These are phyloP conservation scores for Mucor velutinosus DNA, from an alignment of 371 early-diverging fungal species.

Conservation along the genomic window DNA sequence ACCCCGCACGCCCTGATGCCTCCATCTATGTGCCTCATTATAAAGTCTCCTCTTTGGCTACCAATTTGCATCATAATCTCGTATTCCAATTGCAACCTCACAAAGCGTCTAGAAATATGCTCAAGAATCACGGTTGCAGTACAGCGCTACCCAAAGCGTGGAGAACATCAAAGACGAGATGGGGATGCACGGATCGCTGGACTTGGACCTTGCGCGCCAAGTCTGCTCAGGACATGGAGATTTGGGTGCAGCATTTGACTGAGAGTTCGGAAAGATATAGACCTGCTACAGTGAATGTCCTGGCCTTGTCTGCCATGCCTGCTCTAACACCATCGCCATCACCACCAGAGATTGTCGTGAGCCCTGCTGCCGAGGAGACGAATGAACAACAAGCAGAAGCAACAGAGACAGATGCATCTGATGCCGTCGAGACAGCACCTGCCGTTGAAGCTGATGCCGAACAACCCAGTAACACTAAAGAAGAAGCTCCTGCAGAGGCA, in stretches of 20 bases:
- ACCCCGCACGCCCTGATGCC: slow-evolving; percentile 31
- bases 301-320: background rate
- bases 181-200: slow-evolving; percentile 9
- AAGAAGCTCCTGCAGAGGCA: too few relatives aligned
- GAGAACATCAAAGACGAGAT: slow-evolving; percentile 16
- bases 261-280: slow-evolving; percentile 17
- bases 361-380: background rate
- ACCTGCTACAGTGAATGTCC: background rate
- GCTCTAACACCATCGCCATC: too few relatives aligned
- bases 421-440: background rate
- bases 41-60: slow-evolving; percentile 40
- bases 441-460: background rate
- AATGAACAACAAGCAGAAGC: background rate
- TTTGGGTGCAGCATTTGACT: slow-evolving; percentile 36
- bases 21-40: slow-evolving; percentile 43
- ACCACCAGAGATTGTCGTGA: background rate
- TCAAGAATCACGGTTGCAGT: slow-evolving; percentile 4
- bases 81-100: slow-evolving; percentile 44
- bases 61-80: slow-evolving; percentile 43
- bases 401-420: background rate
- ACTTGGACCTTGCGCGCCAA: slow-evolving; percentile 42
- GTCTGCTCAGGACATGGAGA: slow-evolving; percentile 41
- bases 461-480: too few relatives aligned
- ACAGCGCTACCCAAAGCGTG: slow-evolving; percentile 15
- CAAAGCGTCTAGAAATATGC: slow-evolving; percentile 12